phyloP scores from a whole-genome alignment of 1,139 yeast species.

The Kodamaea sp. region DNA sequence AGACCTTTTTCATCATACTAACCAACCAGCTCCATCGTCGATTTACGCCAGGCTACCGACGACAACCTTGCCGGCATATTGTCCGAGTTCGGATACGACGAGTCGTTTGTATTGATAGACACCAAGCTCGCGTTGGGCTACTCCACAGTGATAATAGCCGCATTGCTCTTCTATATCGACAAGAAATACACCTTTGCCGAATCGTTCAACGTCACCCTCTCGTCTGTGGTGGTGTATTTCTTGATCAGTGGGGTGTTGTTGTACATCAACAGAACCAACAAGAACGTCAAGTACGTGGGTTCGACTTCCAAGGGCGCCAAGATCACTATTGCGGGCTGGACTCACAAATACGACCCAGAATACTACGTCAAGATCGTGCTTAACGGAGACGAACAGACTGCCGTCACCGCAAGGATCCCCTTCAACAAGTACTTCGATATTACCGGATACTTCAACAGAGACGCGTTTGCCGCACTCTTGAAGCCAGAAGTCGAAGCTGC shows the following conservation, averaged over 20 bases:
- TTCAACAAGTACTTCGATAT: conserved; percentile 49
- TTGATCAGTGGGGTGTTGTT: conserved; percentile 50
- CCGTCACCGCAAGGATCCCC: conserved; percentile 27
- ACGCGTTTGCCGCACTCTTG: conserved; percentile 36
- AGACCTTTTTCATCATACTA: conserved; percentile 8
- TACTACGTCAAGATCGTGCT: conserved; percentile 36
- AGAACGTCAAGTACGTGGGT: conserved; percentile 64
- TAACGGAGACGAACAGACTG: conserved; percentile 25
- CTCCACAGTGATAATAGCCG: conserved; percentile 66
- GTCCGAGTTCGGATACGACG: conserved; percentile 59
- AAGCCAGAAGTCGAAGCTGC: conserved; percentile 24
- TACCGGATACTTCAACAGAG: conserved; percentile 47
- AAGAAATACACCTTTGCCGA: conserved; percentile 54
- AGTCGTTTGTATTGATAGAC: conserved; percentile 60
- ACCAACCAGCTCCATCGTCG: conserved; percentile 38
- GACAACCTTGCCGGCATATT: conserved; percentile 50
- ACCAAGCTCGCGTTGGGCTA: conserved; percentile 70
- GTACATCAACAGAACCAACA: conserved; percentile 52
- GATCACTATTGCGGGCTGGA: conserved; percentile 38
- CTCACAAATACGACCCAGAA: conserved; percentile 46
- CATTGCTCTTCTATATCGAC: conserved; percentile 63
- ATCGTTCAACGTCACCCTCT: conserved; percentile 32
- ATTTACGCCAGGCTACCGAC: conserved; percentile 52
- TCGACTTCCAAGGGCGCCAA: conserved; percentile 33
- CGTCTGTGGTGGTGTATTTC: conserved; percentile 53